A percentile compares a stretch with the other conserved stretches of the same genome.
Evolutionary conservation across 2,329 filamentous ascomycete genomes (phyloP).

Genomic region (Macrophomina pseudophaseolina): DNA sequence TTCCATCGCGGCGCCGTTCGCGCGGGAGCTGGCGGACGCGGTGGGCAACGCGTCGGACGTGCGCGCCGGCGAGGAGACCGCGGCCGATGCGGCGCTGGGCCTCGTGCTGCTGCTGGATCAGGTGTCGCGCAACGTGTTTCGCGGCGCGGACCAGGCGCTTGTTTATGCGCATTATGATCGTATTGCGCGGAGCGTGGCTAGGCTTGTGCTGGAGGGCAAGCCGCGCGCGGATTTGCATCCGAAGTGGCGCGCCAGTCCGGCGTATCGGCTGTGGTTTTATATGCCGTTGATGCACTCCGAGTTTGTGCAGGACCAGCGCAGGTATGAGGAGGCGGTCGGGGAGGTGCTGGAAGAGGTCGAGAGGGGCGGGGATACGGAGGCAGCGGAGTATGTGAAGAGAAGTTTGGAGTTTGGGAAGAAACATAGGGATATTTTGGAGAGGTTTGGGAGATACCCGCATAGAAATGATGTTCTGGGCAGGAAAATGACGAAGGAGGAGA

Average conservation of each 20-base stretch:
- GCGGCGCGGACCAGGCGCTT: conserved; percentile 55
- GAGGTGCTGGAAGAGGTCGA: conserved; percentile 43
- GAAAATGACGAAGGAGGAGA: conserved; percentile 56
- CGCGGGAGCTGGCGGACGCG: conserved; percentile 38
- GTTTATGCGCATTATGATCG: conserved; percentile 64
- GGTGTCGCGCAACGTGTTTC: conserved; percentile 66
- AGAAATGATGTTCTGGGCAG: conserved; percentile 60
- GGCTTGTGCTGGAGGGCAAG: conserved; percentile 40
- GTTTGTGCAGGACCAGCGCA: conserved; percentile 52
- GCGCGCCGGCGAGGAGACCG: conserved; percentile 28
- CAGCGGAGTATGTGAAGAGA: conserved; percentile 37
- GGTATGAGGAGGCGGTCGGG: conserved; percentile 40
- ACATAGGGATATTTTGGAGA: conserved; percentile 58
- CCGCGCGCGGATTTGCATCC: conserved; percentile 39
- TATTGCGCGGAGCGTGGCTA: conserved; percentile 54
- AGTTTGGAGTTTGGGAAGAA: conserved; percentile 48
- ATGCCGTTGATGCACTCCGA: conserved; percentile 67
- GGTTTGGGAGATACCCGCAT: conserved; percentile 66
- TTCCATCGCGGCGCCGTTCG: conserved; percentile 43
- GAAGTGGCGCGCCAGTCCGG: conserved; percentile 37
- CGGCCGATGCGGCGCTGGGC: conserved; percentile 50
- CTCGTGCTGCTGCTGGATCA: conserved; percentile 67
- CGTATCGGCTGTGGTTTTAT: conserved; percentile 62
- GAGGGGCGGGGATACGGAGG: conserved; percentile 35
- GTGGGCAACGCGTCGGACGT: conserved; percentile 33